phyloP scores from a whole-genome alignment of 108 stramenopile genomes.

The Discostella pseudostelligera region DNA sequence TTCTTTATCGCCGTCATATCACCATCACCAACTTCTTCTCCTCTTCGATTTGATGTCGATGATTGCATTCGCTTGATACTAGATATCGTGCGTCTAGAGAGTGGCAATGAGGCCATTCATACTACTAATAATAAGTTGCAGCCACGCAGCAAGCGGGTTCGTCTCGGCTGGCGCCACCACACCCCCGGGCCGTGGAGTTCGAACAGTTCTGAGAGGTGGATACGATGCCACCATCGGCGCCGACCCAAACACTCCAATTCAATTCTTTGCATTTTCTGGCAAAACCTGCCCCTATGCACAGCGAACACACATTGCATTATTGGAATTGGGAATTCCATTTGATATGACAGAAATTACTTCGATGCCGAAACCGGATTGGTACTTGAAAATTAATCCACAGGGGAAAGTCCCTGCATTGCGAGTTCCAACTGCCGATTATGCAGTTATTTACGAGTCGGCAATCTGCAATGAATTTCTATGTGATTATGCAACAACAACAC shows the following conservation, averaged over 20 bases:
- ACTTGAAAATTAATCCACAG: conserved; percentile 47
- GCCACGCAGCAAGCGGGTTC: background rate
- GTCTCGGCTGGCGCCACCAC: conserved; percentile 6
- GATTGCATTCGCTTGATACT: too few relatives aligned
- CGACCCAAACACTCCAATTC: conserved; percentile 28
- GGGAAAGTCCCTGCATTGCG: conserved; percentile 51
- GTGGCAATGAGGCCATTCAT: background rate
- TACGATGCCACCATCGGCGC: conserved; percentile 34
- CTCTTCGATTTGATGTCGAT: too few relatives aligned
- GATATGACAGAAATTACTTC: conserved; percentile 39
- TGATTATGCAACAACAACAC: conserved; percentile 40
- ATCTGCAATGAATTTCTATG: conserved; percentile 56
- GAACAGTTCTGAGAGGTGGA: conserved; percentile 12
- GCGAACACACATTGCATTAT: conserved; percentile 43
- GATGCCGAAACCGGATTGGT: conserved; percentile 43
- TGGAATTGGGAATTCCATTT: conserved; percentile 48
- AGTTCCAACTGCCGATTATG: conserved; percentile 31
- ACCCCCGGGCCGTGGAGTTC: background rate
- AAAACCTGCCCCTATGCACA: conserved; percentile 52
- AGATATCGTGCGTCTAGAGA: too few relatives aligned
- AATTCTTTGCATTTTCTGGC: conserved; percentile 45
- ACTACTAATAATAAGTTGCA: conserved; percentile 1
- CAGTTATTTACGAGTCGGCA: conserved; percentile 48
- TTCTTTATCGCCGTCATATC: too few relatives aligned
- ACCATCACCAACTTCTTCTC: too few relatives aligned